Base-by-base conservation (phyloP, 805 yeast genomes). In the Pichia insulana region DNA sequence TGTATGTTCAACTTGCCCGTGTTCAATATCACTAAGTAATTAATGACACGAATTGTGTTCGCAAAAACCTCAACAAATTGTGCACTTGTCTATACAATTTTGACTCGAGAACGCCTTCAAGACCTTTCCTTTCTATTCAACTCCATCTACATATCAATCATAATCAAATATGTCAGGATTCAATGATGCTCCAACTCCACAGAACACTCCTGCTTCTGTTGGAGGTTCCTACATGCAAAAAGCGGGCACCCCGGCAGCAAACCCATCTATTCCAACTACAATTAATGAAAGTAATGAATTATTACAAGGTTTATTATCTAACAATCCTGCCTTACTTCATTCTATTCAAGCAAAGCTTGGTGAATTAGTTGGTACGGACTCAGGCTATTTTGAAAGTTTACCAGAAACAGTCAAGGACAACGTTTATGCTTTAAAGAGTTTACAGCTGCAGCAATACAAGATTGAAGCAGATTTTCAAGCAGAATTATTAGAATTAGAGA, bases 191-290 rank as follows among this genome's bases (percentile, higher is more conserved):
- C 98, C 98, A 36, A 92, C 98, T 1, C 98, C 98, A 5, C 98
- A 92, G 61, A 92, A 92, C 71, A 92, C 98, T 1, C 98, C 98
- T 13, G 85, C 97, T 3, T 79, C 90, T 30, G 84, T 82, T 30
- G 72, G 86, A 34, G 79, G 78, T 47, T 80, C 89, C 18, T 84
- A 79, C 58, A 67, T 87, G 61, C 44, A 47, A 4, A 78, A 74
- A 58, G 68, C 72, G 43, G 71, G 71, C 39, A 72, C 76, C 10
- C 6, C 51, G 78, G 69, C 73, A 44, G 72, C 71, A 40, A 73
- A 76, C 51, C 79, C 80, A 17, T 64, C 70, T 27, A 75, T 79
- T 39, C 78, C 86, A 22, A 64, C 70, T 40, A 86, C 96, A 35
- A 85, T 85, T 57, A 73, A 71, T 50, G 96, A 88, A 59, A 83